Evolutionary conservation across 208 protist species (phyloP).

Genomic region (Phytomonas francai): DNA sequence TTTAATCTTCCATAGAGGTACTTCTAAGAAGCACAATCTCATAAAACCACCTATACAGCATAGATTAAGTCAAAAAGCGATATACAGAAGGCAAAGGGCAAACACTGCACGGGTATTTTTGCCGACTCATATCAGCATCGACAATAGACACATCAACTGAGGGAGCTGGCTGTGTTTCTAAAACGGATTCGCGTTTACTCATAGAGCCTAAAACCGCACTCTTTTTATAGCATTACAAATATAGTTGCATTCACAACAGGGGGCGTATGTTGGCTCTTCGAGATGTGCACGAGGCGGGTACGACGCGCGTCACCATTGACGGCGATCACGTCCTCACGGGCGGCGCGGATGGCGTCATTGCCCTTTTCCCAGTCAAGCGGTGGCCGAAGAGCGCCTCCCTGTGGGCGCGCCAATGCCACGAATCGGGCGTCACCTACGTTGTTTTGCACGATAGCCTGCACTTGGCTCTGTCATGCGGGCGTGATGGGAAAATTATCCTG

Average conservation of each 20-base stretch:
- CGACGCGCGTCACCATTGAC: slow-evolving; percentile 51
- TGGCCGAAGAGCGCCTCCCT: slow-evolving; percentile 34
- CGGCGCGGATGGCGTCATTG: slow-evolving; percentile 67
- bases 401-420: slow-evolving; percentile 71
- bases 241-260: not conserved
- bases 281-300: slow-evolving; percentile 32
- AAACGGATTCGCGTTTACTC: not conserved
- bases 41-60: slow-evolving; percentile 5
- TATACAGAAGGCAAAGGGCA: not conserved
- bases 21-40: not conserved
- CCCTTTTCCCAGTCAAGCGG: slow-evolving; percentile 35
- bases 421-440: slow-evolving; percentile 51
- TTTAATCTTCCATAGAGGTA: not conserved
- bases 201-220: not conserved
- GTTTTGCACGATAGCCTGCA: slow-evolving; percentile 35
- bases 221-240: slow-evolving; percentile 10
- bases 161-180: not conserved
- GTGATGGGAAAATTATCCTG: slow-evolving; percentile 65
- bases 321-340: slow-evolving; percentile 54
- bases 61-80: not conserved
- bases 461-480: slow-evolving; percentile 55
- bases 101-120: not conserved
- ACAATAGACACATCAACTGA: not conserved
- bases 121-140: not conserved
- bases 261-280: slow-evolving; percentile 29